These are phyloP conservation scores for Acanthochlamys bracteata DNA, from an alignment of 106 monocot genomes.

Conservation along the genomic window DNA sequence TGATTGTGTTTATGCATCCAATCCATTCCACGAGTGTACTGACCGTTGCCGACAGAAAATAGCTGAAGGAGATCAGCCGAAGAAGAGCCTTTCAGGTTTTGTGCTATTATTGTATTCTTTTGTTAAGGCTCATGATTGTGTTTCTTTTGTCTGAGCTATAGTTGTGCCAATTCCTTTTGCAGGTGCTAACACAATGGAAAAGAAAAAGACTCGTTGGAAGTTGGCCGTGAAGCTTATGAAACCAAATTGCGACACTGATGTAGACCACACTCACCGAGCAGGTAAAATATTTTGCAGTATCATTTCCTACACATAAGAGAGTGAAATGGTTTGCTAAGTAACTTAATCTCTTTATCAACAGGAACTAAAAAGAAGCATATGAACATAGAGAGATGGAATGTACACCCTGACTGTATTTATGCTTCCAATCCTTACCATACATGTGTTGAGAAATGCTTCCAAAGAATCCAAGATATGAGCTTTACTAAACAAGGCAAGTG, in stretches of 20 bases:
- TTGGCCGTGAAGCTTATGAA: no score
- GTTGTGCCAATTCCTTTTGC: not conserved
- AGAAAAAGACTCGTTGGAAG: not conserved
- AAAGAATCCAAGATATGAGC: not conserved
- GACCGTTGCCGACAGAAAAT: not conserved
- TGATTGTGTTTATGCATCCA: constrained; percentile 2
- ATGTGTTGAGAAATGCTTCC: constrained; percentile 3
- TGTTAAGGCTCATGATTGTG: not conserved
- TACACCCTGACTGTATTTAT: not conserved
- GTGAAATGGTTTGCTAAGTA: no score
- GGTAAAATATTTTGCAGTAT: not conserved
- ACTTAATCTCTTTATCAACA: not conserved
- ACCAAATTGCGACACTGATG: not conserved
- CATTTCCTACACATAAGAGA: not conserved
- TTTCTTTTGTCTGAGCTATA: not conserved
- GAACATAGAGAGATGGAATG: not conserved
- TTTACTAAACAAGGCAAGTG: not conserved
- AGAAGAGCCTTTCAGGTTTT: not conserved
- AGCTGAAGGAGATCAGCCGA: not conserved
- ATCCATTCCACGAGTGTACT: constrained; percentile 7
- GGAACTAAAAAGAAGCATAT: not conserved
- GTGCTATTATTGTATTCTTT: not conserved
- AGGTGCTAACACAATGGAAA: not conserved
- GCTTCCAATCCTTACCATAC: constrained; percentile 8
- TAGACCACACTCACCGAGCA: not conserved